These are phyloP conservation scores for Tremellales sp. DNA, from an alignment of 1,284 basidiomycete species.

Conservation along the genomic window DNA sequence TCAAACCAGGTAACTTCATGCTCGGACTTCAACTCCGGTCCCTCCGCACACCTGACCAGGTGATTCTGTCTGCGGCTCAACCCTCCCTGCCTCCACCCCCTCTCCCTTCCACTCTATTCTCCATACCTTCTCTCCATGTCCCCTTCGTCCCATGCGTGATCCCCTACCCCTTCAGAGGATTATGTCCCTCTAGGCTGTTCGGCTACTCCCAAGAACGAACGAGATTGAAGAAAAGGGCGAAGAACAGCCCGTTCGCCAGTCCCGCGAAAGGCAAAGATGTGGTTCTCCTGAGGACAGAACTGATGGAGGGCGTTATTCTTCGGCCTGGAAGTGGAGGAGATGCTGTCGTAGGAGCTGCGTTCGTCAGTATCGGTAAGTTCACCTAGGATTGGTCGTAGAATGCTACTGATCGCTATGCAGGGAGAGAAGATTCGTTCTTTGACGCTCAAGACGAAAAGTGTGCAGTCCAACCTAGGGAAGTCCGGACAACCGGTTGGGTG, in stretches of 20 bases:
- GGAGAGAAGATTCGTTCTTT: slow-evolving; percentile 36
- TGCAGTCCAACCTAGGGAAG: slow-evolving; percentile 29
- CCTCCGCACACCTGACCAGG: slow-evolving; percentile 18
- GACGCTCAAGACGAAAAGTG: slow-evolving; percentile 15
- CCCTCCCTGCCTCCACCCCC: slow-evolving; percentile 44
- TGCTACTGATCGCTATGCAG: slow-evolving; percentile 12
- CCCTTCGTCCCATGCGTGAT: slow-evolving; percentile 44
- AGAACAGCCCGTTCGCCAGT: slow-evolving; percentile 23
- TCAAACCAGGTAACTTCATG: slow-evolving; percentile 46
- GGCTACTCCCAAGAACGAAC: slow-evolving; percentile 27
- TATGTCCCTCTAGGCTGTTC: slow-evolving; percentile 40
- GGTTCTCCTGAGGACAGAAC: slow-evolving; percentile 39
- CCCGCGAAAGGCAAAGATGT: slow-evolving; percentile 35
- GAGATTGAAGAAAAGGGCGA: slow-evolving; percentile 25
- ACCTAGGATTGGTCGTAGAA: not conserved
- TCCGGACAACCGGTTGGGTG: slow-evolving; percentile 48
- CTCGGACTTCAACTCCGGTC: slow-evolving; percentile 42
- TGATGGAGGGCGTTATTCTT: slow-evolving; percentile 41
- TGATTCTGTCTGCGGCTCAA: slow-evolving; percentile 36
- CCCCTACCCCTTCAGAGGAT: slow-evolving; percentile 41
- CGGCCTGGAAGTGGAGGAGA: slow-evolving; percentile 29
- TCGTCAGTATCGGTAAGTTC: slow-evolving; percentile 42
- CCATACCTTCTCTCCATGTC: slow-evolving; percentile 17
- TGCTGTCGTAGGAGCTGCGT: slow-evolving; percentile 31
- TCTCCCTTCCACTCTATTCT: slow-evolving; percentile 21